phyloP scores from a whole-genome alignment of 2,329 filamentous ascomycete species.

The Aspergillus latus region DNA sequence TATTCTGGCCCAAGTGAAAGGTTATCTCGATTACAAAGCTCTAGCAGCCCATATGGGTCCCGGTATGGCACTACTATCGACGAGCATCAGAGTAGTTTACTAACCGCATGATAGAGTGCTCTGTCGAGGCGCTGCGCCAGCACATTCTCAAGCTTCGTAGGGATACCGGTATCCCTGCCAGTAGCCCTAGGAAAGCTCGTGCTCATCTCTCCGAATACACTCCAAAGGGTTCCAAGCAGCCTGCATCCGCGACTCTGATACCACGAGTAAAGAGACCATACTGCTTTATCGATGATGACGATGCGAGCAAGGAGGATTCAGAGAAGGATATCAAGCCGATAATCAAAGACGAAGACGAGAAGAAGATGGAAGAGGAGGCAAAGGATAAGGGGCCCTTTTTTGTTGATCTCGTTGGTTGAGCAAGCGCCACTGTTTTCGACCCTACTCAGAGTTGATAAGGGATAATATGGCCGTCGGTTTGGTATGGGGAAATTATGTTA shows the following conservation, averaged over 20 bases:
- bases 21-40: conserved; percentile 5
- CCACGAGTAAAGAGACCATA: background rate
- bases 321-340: background rate
- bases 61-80: background rate
- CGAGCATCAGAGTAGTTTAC: background rate
- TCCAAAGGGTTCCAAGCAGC: background rate
- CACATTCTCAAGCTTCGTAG: conserved; percentile 10
- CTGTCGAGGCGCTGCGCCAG: conserved; percentile 3
- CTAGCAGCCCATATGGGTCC: conserved; percentile 8
- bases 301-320: background rate
- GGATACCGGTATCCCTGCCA: background rate
- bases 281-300: background rate
- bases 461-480: no score
- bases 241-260: background rate
- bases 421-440: no score
- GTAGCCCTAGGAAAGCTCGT: background rate
- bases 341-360: conserved; percentile 7
- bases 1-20: conserved; percentile 4
- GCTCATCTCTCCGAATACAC: background rate
- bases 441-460: background rate
- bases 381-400: background rate
- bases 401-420: conserved; percentile 2
- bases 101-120: background rate
- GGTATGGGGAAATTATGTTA: no score
- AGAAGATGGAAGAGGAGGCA: background rate